These are phyloP conservation scores for Leishmania tarentolae DNA, from an alignment of 208 protist genomes.

Conservation along the genomic window DNA sequence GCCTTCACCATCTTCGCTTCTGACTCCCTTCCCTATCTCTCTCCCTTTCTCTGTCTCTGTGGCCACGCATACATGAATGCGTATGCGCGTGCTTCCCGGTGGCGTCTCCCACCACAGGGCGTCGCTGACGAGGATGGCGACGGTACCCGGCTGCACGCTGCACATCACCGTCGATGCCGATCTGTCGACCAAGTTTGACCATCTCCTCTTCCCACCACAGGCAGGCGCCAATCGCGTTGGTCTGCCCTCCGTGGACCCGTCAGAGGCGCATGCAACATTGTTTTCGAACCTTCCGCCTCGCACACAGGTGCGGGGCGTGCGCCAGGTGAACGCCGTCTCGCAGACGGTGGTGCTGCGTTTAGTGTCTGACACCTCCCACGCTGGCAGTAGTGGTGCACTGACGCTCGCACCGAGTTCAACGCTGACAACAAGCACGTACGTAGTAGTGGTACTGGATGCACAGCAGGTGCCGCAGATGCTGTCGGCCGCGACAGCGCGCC, in stretches of 20 bases:
- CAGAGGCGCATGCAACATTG: neutral
- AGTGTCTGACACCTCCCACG: neutral
- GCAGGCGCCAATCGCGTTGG: neutral
- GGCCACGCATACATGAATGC: neutral
- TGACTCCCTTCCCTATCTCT: neutral
- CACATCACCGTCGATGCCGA: constrained; percentile 25
- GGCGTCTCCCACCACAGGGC: neutral
- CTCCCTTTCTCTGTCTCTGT: neutral
- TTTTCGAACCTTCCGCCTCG: constrained; percentile 12
- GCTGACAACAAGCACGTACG: constrained; percentile 11
- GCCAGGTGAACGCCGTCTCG: constrained; percentile 26
- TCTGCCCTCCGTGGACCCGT: neutral
- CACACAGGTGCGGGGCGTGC: constrained; percentile 1
- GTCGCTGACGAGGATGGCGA: neutral
- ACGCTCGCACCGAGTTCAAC: neutral
- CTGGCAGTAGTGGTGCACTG: neutral
- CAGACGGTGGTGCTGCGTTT: constrained; percentile 25
- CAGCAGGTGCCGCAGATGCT: constrained; percentile 31
- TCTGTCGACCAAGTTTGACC: constrained; percentile 18
- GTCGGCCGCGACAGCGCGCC: constrained; percentile 22
- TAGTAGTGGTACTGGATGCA: constrained; percentile 22
- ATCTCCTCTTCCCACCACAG: neutral
- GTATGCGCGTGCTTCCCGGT: neutral
- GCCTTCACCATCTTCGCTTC: neutral
- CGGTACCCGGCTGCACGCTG: neutral